Percentiles rank a stretch among this genome's conserved stretches.
Conservation (phyloP, 2,329 filamentous ascomycete species). For the Fusarium avenaceum region DNA sequence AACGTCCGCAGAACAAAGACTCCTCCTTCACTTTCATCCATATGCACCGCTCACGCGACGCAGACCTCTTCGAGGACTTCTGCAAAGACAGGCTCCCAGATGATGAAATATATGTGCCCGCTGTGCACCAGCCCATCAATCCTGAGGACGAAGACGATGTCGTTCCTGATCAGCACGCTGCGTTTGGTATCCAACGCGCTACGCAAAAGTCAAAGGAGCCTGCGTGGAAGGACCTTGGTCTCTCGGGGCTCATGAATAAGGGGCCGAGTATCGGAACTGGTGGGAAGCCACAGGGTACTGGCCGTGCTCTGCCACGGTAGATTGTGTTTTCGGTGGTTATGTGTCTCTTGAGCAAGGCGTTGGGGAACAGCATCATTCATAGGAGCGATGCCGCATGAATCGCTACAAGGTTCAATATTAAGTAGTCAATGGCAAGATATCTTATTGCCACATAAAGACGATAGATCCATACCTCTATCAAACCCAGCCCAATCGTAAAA, state of each 20-base stretch:
- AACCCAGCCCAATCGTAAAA: slow-evolving; percentile 20
- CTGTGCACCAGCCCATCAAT: slow-evolving; percentile 84
- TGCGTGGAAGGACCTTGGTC: slow-evolving; percentile 82
- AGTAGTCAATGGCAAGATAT: slow-evolving; percentile 26
- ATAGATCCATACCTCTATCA: slow-evolving; percentile 21
- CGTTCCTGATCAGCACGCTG: slow-evolving; percentile 88
- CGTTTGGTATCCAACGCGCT: slow-evolving; percentile 86
- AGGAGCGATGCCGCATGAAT: neutral
- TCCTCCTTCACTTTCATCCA: slow-evolving; percentile 81
- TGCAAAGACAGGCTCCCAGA: slow-evolving; percentile 77
- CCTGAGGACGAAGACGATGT: slow-evolving; percentile 92
- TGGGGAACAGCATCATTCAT: slow-evolving; percentile 12
- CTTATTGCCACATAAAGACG: slow-evolving; percentile 23
- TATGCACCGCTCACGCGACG: slow-evolving; percentile 78
- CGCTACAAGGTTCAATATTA: slow-evolving; percentile 13
- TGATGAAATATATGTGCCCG: slow-evolving; percentile 86
- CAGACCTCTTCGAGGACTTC: slow-evolving; percentile 84
- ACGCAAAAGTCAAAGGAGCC: slow-evolving; percentile 79
- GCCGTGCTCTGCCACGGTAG: slow-evolving; percentile 35
- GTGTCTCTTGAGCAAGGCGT: slow-evolving; percentile 30
- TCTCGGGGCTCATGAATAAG: slow-evolving; percentile 77
- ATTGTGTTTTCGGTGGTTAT: neutral
- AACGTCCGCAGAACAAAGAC: slow-evolving; percentile 73
- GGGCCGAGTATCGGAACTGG: slow-evolving; percentile 60
- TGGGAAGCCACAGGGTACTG: slow-evolving; percentile 37